phyloP scores from a whole-genome alignment of 108 stramenopile genomes.

The Nitzschia sp. region DNA sequence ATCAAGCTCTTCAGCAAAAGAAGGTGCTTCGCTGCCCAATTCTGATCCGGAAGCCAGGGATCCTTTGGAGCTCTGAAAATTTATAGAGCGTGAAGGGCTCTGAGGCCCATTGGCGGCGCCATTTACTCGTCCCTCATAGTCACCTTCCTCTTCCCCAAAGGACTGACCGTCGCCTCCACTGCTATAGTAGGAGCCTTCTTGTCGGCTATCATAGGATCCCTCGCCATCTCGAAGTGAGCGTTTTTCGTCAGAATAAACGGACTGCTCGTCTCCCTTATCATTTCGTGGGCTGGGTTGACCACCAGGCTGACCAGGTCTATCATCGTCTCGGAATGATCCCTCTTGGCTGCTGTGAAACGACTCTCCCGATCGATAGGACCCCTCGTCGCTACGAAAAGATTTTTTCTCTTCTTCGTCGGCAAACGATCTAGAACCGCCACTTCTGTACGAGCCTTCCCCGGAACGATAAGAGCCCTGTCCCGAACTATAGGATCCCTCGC shows the following conservation, averaged over 20 bases:
- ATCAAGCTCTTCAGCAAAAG: slow-evolving; percentile 4
- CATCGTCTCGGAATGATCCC: not conserved
- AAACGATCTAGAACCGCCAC: not conserved
- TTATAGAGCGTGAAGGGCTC: not conserved
- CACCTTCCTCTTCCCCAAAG: slow-evolving; percentile 13
- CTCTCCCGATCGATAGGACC: slow-evolving; percentile 6
- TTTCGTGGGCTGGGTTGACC: too few species aligned
- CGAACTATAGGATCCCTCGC: not conserved
- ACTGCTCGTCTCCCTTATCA: not conserved
- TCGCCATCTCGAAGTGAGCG: too few species aligned
- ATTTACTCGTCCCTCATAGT: not conserved
- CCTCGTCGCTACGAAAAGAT: slow-evolving; percentile 5
- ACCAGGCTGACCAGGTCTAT: not conserved
- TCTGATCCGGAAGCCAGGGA: not conserved
- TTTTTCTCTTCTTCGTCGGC: slow-evolving; percentile 9
- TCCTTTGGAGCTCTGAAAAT: not conserved
- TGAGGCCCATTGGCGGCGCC: not conserved
- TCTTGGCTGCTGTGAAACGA: not conserved
- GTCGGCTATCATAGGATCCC: slow-evolving; percentile 3
- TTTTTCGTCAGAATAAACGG: slow-evolving; percentile 13
- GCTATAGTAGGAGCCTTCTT: not conserved
- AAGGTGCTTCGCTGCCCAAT: slow-evolving; percentile 3
- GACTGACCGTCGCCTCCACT: not conserved
- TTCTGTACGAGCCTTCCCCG: slow-evolving; percentile 5
- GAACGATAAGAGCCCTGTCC: slow-evolving; percentile 3